Base-by-base conservation (phyloP, 352 stramenopile species). In the Sclerospora graminicola region DNA sequence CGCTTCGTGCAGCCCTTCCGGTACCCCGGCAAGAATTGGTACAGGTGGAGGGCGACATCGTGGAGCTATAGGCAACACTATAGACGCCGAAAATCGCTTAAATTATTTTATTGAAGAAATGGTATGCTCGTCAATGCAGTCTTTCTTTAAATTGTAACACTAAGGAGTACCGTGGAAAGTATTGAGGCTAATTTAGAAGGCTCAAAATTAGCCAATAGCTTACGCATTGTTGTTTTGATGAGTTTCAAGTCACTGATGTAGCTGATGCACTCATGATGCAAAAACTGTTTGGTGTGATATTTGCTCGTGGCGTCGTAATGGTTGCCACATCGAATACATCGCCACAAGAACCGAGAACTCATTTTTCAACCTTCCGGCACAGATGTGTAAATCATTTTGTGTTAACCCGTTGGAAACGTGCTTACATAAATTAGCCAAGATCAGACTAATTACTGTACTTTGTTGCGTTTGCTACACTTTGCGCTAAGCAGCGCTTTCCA, bases 181-280 rank as follows among this genome's bases (percentile, higher is more conserved):
- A n/a, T n/a, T n/a, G n/a, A n/a, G n/a, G n/a, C n/a, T n/a, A n/a
- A n/a, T n/a, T n/a, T n/a, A n/a, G n/a, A n/a, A n/a, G n/a, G n/a
- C n/a, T n/a, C n/a, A n/a, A n/a, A n/a, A n/a, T n/a, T n/a, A n/a
- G n/a, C n/a, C n/a, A n/a, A n/a, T n/a, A n/a, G n/a, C n/a, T n/a
- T n/a, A n/a, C n/a, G n/a, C n/a, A n/a, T n/a, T n/a, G n/a, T n/a
- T 98, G 92, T 71, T 97, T 99, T 57, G 96, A 99, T 63, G 96
- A 99, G 74, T 98, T 99, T 48, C 94, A 98, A 69, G 87, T 97
- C 24, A 98, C 89, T 4, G 95, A 99, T 61, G 87, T 99, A 35
- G 94, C 89, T 0, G 94, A 98, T 66, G 96, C 96, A 29, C 58
- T 98, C 29, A 98, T 99, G 41, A 59, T 98, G 29, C 67, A 70